phyloP scores from a whole-genome alignment of 2,329 filamentous ascomycete genomes.

The Colletotrichum caudatum region DNA sequence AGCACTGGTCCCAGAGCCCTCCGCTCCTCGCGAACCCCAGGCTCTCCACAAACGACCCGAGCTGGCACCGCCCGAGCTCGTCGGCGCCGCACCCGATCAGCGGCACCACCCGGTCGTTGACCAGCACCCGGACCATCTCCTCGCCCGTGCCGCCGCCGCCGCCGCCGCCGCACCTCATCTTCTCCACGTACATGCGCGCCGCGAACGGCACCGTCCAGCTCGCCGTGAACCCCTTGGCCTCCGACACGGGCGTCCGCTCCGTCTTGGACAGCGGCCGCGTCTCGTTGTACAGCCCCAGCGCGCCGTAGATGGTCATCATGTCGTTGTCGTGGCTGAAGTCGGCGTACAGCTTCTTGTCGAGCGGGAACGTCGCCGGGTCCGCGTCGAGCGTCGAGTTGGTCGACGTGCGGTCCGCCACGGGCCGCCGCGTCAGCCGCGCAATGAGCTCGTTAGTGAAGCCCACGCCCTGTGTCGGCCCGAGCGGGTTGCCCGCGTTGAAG shows the following conservation, averaged over 20 bases:
- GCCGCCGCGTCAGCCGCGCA: slow-evolving; percentile 76
- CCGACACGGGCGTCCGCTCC: slow-evolving; percentile 57
- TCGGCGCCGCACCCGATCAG: slow-evolving; percentile 79
- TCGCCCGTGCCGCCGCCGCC: slow-evolving; percentile 58
- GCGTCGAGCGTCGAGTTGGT: slow-evolving; percentile 83
- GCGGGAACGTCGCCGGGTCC: slow-evolving; percentile 77
- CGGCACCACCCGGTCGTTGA: slow-evolving; percentile 86
- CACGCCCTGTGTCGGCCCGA: slow-evolving; percentile 87
- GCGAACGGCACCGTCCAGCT: slow-evolving; percentile 87
- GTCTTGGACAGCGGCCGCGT: slow-evolving; percentile 67
- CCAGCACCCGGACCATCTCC: slow-evolving; percentile 82
- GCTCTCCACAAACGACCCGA: slow-evolving; percentile 79
- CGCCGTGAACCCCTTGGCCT: slow-evolving; percentile 77
- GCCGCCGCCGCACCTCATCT: slow-evolving; percentile 76
- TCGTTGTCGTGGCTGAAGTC: slow-evolving; percentile 95
- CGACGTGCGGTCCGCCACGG: slow-evolving; percentile 79
- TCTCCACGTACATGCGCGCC: slow-evolving; percentile 86
- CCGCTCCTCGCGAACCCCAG: slow-evolving; percentile 78
- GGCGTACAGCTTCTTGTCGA: slow-evolving; percentile 77
- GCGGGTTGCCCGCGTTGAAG: slow-evolving; percentile 79
- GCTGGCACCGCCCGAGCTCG: slow-evolving; percentile 74
- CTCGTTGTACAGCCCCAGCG: slow-evolving; percentile 81
- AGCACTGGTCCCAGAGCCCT: slow-evolving; percentile 80
- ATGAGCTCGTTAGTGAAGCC: slow-evolving; percentile 91
- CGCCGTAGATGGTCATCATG: slow-evolving; percentile 81